A percentile compares a stretch with the other conserved stretches of the same genome.
These are phyloP conservation scores for Auriscalpium microsporum DNA, from an alignment of 768 basidiomycete species.

Conservation along the genomic window DNA sequence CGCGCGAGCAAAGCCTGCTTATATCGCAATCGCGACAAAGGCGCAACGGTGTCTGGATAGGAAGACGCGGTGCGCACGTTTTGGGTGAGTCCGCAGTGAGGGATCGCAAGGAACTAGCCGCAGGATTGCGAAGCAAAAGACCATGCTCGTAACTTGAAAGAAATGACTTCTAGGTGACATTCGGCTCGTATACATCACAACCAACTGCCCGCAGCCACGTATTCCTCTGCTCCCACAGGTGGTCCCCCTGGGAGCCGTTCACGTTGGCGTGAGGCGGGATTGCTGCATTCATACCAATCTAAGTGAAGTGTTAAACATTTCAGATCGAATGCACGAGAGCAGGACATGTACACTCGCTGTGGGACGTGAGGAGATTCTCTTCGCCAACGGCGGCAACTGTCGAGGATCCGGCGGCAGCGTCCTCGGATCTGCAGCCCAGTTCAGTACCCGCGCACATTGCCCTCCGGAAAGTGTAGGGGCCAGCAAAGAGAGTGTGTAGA, in stretches of 20 bases:
- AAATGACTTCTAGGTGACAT: background rate
- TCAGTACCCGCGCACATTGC: constrained; percentile 46
- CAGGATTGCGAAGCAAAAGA: too few relatives aligned
- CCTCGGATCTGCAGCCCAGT: constrained; percentile 36
- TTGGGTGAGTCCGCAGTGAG: too few relatives aligned
- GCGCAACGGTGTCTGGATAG: too few relatives aligned
- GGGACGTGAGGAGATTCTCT: too few relatives aligned
- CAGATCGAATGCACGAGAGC: constrained; percentile 18
- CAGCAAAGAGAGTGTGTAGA: constrained; percentile 48
- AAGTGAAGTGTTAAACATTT: constrained; percentile 30
- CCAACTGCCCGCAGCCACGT: constrained; percentile 40
- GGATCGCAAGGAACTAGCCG: too few relatives aligned
- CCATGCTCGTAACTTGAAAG: too few relatives aligned
- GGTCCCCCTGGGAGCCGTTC: constrained; percentile 14
- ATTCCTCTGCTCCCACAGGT: constrained; percentile 33
- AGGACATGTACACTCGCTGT: constrained; percentile 18
- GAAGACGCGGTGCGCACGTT: too few relatives aligned
- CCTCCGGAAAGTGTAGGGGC: constrained; percentile 47
- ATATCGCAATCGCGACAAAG: too few relatives aligned
- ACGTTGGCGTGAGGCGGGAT: constrained; percentile 8
- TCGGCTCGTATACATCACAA: constrained; percentile 35
- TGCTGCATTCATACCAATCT: constrained; percentile 18
- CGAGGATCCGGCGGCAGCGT: constrained; percentile 34
- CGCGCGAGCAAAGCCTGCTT: too few relatives aligned
- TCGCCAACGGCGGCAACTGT: background rate